These are phyloP conservation scores for Aspergillus persii DNA, from an alignment of 2,329 filamentous ascomycete species.

Conservation along the genomic window DNA sequence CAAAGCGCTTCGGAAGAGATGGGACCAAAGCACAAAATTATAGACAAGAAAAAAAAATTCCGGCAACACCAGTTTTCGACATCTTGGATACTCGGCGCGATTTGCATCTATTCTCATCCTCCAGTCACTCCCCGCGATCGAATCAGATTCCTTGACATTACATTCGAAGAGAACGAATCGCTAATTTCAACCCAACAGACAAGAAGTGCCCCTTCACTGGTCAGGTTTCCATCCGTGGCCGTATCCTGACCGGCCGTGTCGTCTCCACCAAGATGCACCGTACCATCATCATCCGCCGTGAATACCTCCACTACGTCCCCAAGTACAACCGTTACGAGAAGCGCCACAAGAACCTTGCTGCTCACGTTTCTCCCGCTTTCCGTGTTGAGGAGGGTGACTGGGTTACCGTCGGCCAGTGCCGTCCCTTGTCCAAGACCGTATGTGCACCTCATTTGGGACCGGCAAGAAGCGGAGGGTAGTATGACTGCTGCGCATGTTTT, in stretches of 20 bases:
- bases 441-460: conserved; percentile 43
- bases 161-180: conserved; percentile 12
- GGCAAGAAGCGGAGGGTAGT: neutral
- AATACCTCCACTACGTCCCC: conserved; percentile 99
- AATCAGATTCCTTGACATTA: neutral
- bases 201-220: conserved; percentile 99
- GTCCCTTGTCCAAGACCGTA: conserved; percentile 99
- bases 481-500: neutral
- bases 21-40: neutral
- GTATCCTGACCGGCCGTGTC: conserved; percentile 99
- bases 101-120: conserved; percentile 13
- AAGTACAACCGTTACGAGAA: conserved; percentile 99
- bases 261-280: conserved; percentile 99
- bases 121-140: conserved; percentile 6
- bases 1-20: neutral
- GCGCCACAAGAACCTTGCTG: conserved; percentile 99
- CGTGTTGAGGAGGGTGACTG: conserved; percentile 99
- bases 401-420: conserved; percentile 99
- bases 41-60: neutral
- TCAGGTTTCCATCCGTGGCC: conserved; percentile 98
- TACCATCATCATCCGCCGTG: conserved; percentile 97
- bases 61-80: neutral
- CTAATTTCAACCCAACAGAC: conserved; percentile 59
- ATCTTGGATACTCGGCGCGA: neutral
- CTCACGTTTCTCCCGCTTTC: conserved; percentile 98